phyloP scores from a whole-genome alignment of 2,329 filamentous ascomycete species.

The Penicillium brevicompactum region DNA sequence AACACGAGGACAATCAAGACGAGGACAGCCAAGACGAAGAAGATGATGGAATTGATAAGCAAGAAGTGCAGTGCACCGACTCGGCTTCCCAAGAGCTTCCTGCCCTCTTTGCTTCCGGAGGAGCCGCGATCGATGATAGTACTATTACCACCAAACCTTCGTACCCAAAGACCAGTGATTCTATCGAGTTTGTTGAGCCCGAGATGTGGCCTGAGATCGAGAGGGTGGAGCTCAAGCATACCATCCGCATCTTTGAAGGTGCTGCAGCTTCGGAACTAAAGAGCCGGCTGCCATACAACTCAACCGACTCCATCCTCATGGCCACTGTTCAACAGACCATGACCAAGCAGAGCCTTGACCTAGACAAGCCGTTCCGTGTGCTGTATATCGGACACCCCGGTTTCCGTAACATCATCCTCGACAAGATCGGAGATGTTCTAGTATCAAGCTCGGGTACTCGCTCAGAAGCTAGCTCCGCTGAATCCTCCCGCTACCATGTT shows the following conservation, averaged over 20 bases:
- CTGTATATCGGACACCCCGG: slow-evolving; percentile 45
- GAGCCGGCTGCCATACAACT: slow-evolving; percentile 27
- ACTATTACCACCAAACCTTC: slow-evolving; percentile 37
- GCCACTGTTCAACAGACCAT: slow-evolving; percentile 49
- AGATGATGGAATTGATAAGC: slow-evolving; percentile 25
- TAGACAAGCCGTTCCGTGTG: slow-evolving; percentile 48
- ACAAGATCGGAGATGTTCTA: slow-evolving; percentile 52
- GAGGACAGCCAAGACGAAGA: slow-evolving; percentile 16
- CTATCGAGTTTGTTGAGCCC: slow-evolving; percentile 47
- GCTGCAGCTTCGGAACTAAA: slow-evolving; percentile 32
- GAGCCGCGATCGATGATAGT: slow-evolving; percentile 38
- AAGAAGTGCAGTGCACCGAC: slow-evolving; percentile 27
- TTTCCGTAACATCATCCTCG: slow-evolving; percentile 44
- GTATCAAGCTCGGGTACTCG: slow-evolving; percentile 42
- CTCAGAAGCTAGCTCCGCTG: slow-evolving; percentile 37
- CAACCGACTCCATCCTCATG: slow-evolving; percentile 37
- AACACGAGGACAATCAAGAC: slow-evolving; percentile 31
- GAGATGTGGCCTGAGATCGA: slow-evolving; percentile 43
- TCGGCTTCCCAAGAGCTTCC: slow-evolving; percentile 35
- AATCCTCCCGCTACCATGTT: slow-evolving; percentile 51
- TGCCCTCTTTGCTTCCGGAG: slow-evolving; percentile 30
- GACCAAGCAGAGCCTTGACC: slow-evolving; percentile 40
- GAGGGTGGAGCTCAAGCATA: slow-evolving; percentile 46
- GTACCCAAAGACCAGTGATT: slow-evolving; percentile 35
- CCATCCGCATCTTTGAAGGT: slow-evolving; percentile 40